Evolutionary conservation across 495 filamentous ascomycete species (phyloP), one percentile per base, ranked within the genome.

Genomic region (Aspergillus nanangensis): DNA sequence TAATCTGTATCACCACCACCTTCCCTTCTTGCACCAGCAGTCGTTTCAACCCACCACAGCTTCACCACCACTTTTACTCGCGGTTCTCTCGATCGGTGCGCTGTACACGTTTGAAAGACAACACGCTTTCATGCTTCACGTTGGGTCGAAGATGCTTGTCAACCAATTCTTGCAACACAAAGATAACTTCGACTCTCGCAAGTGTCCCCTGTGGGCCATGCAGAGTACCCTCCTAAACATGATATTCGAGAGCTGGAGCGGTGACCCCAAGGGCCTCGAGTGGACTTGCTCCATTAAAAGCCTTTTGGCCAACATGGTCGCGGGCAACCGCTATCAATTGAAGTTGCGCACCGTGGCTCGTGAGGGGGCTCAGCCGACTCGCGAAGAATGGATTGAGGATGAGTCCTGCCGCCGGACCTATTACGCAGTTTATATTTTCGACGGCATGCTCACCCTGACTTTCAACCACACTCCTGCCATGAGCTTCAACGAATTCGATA

Each of bases 371-470:
- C 75, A 75, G 48, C 87, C 89, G 8, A 87, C 78, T 37, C 86
- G 91, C 29, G 82, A 89, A 42, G 88, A 97, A 60, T 98, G 93
- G 93, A 83, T 97, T 47, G 89, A 93, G 59, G 93, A 98, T 59
- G 93, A 98, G 61, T 90, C 90, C 17, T 95, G 94, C 72, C 82
- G 91, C 43, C 88, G 93, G 36, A 97, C 93, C 2, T 98, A 97
- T 71, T 98, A 90, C 55, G 93, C 93, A n/a, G 92, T 97, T 44
- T 97, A 97, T 68, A 91, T 98, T 69, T 98, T 97, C 81, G 97
- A 97, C 58, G 93, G 93, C 46, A 79, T 97, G 61, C 71, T 98
- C 49, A 98, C 93, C 7, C 66, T 98, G 55, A 95, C 92, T 2
- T 98, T 92, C 77, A 96, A 98, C 66, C 93, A 97, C 66, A 96